Conservation (phyloP, 441 rosid species). For the Capsella rubella region DNA sequence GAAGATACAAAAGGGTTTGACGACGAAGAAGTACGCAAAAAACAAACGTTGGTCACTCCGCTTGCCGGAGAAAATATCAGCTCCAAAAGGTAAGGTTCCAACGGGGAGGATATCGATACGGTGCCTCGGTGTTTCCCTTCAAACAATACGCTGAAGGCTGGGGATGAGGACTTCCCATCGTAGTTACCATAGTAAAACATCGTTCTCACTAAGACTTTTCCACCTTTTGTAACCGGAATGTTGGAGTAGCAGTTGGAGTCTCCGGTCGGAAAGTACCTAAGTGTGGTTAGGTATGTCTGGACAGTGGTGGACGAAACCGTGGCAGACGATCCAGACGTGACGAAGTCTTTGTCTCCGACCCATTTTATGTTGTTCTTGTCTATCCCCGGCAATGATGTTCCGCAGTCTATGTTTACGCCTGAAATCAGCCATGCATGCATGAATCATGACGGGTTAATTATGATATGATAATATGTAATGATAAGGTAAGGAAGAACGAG, state of each 20-base stretch:
- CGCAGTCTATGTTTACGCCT: slow-evolving; percentile 60
- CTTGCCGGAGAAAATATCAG: slow-evolving; percentile 43
- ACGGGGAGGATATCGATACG: slow-evolving; percentile 45
- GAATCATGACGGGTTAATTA: not conserved
- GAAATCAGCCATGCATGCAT: slow-evolving; percentile 9
- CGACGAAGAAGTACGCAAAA: slow-evolving; percentile 55
- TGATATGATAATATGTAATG: not conserved
- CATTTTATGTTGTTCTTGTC: slow-evolving; percentile 48
- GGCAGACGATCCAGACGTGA: slow-evolving; percentile 39
- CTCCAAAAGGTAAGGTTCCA: slow-evolving; percentile 43
- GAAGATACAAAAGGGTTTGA: slow-evolving; percentile 65
- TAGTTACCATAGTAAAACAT: slow-evolving; percentile 59
- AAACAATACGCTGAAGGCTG: slow-evolving; percentile 54
- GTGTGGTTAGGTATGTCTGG: slow-evolving; percentile 49
- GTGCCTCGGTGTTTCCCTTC: slow-evolving; percentile 61
- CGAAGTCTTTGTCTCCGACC: slow-evolving; percentile 54
- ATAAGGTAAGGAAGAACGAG: too few species aligned
- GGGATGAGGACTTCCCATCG: slow-evolving; percentile 54
- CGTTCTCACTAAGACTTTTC: slow-evolving; percentile 44
- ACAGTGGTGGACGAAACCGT: slow-evolving; percentile 32
- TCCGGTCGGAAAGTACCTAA: slow-evolving; percentile 56
- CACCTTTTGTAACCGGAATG: slow-evolving; percentile 38
- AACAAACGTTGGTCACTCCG: slow-evolving; percentile 50
- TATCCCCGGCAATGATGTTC: slow-evolving; percentile 40
- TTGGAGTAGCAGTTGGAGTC: slow-evolving; percentile 64